Base-by-base conservation (phyloP, 2,329 filamentous ascomycete species). In the Exophiala alcalophila region DNA sequence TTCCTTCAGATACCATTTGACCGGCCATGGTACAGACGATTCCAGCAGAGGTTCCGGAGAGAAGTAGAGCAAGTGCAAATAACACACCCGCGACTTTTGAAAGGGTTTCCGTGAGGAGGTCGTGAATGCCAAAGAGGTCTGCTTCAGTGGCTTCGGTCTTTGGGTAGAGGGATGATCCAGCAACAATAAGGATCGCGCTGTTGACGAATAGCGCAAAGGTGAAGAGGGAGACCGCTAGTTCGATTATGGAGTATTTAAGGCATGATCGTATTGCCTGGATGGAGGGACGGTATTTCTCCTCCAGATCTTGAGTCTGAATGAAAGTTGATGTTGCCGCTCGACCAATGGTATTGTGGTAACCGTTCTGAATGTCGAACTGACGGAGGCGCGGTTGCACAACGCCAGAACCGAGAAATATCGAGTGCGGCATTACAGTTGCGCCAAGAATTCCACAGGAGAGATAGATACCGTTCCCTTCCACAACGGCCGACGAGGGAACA, bases 1-100 rank as follows among this genome's bases (percentile, higher is more conserved):
- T 86, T 4, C 88, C 88, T 62, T 94, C 88, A 50, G 80, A 83
- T 14, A 94, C 83, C 81, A 94, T 92, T 62, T 94, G 88, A 0
- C 88, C 88, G 0, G 88, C 78, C 54, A 94, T 92, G 1, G 88
- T 94, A 67, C 87, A 94, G 10, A 55, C 52, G 24, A 94, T 86
- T 4, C 88, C 88, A 0, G 88, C 88, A 0, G 81, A 86, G 9
- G 87, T 76, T 7, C 88, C 88, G 0, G 84, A 89, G 1, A 94
- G 76, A 0, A 94, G 74, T 1, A 94, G 69, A 0, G 88, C 86
- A 2, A 94, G 70, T 0, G 86, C 86, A 51, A 94, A 94, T n/a
- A 94, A 71, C 2, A 84, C 85, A 2, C 86, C 89, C 0, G 87
- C 89, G 0, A 77, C 84, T 0, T 82, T 80, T 0, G 84, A 80